These are phyloP conservation scores for Eimeria maxima DNA, from an alignment of 169 alveolate species.

Conservation along the genomic window DNA sequence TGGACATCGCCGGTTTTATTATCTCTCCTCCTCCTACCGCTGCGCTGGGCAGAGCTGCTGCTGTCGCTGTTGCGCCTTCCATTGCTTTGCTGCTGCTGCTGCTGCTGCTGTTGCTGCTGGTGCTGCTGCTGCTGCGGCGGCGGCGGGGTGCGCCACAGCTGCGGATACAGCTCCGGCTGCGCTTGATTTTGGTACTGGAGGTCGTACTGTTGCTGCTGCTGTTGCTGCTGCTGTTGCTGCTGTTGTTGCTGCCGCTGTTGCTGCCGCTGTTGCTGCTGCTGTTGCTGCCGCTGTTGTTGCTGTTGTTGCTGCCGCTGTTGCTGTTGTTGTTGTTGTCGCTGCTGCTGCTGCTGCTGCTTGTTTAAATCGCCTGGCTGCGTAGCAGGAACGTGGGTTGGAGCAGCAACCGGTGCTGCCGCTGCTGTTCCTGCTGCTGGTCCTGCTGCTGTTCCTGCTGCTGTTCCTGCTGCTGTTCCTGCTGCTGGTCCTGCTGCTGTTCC, in stretches of 20 bases:
- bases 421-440: too few relatives aligned
- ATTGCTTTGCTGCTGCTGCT: conserved; percentile 2
- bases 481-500: too few relatives aligned
- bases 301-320: background rate
- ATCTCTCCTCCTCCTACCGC: background rate
- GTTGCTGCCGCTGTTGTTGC: background rate
- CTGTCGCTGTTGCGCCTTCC: conserved; percentile 1
- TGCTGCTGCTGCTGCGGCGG: too few relatives aligned
- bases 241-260: background rate
- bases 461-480: too few relatives aligned
- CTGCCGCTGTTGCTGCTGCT: background rate
- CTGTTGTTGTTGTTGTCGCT: background rate
- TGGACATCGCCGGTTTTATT: background rate
- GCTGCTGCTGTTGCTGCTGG: conserved; percentile 47
- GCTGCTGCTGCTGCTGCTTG: conserved; percentile 13
- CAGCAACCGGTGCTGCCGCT: too few relatives aligned
- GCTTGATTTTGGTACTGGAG: background rate
- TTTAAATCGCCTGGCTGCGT: too few relatives aligned
- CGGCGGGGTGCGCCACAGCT: conserved; percentile 40
- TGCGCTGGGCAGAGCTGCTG: background rate
- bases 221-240: conserved; percentile 34
- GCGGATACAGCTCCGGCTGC: conserved; percentile 4
- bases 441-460: too few relatives aligned
- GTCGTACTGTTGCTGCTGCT: conserved; percentile 9
- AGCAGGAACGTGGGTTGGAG: too few relatives aligned